Percentiles rank a stretch among this genome's conserved stretches.
These are phyloP conservation scores for Fraxinus anomala DNA, from an alignment of 257 asterid species.

Conservation along the genomic window DNA sequence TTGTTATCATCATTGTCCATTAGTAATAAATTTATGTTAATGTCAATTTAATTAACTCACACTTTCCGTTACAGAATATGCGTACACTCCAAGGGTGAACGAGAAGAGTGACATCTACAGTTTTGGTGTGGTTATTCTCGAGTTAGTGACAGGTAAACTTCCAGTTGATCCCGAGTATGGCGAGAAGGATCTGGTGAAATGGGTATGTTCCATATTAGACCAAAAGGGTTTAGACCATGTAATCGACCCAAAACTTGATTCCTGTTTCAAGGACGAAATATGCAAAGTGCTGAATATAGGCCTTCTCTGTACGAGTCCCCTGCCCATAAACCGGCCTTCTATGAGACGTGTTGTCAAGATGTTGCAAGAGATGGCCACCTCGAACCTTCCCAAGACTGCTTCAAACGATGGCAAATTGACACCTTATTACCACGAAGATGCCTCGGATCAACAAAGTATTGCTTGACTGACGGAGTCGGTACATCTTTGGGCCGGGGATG, in stretches of 20 bases:
- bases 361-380: slow-evolving; percentile 70
- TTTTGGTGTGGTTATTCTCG: slow-evolving; percentile 87
- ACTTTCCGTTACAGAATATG: slow-evolving; percentile 62
- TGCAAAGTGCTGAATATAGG: slow-evolving; percentile 76
- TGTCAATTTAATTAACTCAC: neutral
- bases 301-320: slow-evolving; percentile 93
- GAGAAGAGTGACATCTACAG: slow-evolving; percentile 97
- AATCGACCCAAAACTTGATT: slow-evolving; percentile 77
- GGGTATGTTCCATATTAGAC: slow-evolving; percentile 85
- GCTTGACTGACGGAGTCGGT: slow-evolving; percentile 31
- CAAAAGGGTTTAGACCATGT: slow-evolving; percentile 81
- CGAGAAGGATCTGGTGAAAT: slow-evolving; percentile 86
- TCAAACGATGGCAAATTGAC: slow-evolving; percentile 77
- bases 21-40: neutral
- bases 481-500: slow-evolving; percentile 5
- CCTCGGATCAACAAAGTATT: slow-evolving; percentile 67
- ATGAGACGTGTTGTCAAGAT: slow-evolving; percentile 91
- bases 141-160: slow-evolving; percentile 70
- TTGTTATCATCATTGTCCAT: neutral
- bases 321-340: slow-evolving; percentile 91
- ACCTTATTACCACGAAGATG: slow-evolving; percentile 78
- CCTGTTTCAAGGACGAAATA: slow-evolving; percentile 83
- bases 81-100: slow-evolving; percentile 84
- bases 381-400: slow-evolving; percentile 33
- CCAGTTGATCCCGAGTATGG: slow-evolving; percentile 91